Percentiles rank a stretch among this genome's conserved stretches.
Evolutionary conservation across 495 filamentous ascomycete genomes (phyloP).

Genomic region (Tuber umbilicatum): DNA sequence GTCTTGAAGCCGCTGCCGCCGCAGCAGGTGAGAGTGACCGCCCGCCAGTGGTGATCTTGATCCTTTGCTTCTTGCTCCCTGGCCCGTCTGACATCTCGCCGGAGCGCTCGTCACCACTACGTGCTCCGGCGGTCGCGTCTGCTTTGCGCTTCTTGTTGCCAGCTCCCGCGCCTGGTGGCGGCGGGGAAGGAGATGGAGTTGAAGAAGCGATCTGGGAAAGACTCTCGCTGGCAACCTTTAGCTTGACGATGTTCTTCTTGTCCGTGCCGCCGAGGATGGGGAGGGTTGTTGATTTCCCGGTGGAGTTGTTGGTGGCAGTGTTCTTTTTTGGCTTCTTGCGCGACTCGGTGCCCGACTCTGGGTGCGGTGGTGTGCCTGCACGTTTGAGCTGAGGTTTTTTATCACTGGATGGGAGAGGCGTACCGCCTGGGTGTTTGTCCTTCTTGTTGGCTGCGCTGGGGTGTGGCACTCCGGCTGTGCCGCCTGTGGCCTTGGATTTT

Average conservation of each 20-base stretch:
- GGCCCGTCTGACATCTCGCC: constrained; percentile 70
- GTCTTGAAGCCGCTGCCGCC: constrained; percentile 49
- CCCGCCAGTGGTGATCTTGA: constrained; percentile 51
- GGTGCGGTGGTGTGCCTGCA: constrained; percentile 75
- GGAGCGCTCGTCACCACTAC: constrained; percentile 71
- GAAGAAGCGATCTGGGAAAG: constrained; percentile 44
- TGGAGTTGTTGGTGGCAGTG: constrained; percentile 42
- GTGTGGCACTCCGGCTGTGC: background rate
- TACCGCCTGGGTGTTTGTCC: constrained; percentile 10
- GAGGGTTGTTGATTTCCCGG: constrained; percentile 29
- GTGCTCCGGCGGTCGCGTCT: constrained; percentile 55
- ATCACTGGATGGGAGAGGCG: constrained; percentile 51
- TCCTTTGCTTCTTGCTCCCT: constrained; percentile 56
- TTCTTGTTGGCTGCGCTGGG: constrained; percentile 19
- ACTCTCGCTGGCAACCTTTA: constrained; percentile 43
- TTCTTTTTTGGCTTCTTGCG: constrained; percentile 83
- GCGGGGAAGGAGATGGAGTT: constrained; percentile 42
- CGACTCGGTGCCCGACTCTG: constrained; percentile 70
- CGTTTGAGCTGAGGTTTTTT: constrained; percentile 70
- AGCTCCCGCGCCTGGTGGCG: constrained; percentile 47
- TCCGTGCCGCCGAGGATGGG: constrained; percentile 27
- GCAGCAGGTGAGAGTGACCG: constrained; percentile 42
- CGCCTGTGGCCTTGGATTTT: constrained; percentile 41
- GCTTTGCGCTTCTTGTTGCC: constrained; percentile 43
- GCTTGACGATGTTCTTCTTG: constrained; percentile 46